Evolutionary conservation across 441 rosid genomes (phyloP).

Genomic region (Gossypium schwendimanii): DNA sequence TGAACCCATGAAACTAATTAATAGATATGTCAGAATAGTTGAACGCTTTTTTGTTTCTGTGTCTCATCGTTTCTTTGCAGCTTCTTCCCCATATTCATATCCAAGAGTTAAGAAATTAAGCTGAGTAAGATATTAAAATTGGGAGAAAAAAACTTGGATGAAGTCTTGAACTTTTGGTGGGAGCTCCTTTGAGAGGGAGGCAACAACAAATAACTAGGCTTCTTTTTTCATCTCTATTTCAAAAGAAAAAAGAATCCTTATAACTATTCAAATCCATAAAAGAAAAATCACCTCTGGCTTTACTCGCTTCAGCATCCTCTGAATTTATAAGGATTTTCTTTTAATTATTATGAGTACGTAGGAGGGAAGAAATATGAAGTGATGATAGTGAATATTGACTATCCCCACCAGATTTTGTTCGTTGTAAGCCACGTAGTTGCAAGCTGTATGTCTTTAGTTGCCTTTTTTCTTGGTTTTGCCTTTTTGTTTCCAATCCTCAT

Average conservation of each 20-base stretch:
- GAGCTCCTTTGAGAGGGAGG: slow-evolving; percentile 10
- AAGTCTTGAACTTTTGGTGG: background rate
- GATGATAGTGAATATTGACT: background rate
- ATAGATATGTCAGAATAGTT: background rate
- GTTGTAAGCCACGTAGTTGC: background rate
- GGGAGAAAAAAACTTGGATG: background rate
- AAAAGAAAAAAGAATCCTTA: background rate
- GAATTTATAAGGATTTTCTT: background rate
- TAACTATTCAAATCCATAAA: background rate
- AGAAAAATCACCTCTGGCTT: background rate
- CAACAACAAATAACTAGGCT: background rate
- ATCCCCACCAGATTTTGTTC: background rate
- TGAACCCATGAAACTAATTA: background rate
- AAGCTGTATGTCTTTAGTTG: background rate
- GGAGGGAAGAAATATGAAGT: background rate
- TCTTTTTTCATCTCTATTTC: background rate
- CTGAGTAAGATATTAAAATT: background rate
- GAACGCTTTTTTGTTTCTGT: background rate
- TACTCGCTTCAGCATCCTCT: background rate
- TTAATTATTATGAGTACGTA: background rate
- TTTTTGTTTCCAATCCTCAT: background rate
- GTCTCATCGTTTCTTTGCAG: background rate
- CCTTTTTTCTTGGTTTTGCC: background rate
- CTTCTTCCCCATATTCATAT: background rate
- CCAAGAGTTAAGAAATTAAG: background rate